Evolutionary conservation across 164 flowering plant genomes (phyloP).

Genomic region (Liquidambar formosana): DNA sequence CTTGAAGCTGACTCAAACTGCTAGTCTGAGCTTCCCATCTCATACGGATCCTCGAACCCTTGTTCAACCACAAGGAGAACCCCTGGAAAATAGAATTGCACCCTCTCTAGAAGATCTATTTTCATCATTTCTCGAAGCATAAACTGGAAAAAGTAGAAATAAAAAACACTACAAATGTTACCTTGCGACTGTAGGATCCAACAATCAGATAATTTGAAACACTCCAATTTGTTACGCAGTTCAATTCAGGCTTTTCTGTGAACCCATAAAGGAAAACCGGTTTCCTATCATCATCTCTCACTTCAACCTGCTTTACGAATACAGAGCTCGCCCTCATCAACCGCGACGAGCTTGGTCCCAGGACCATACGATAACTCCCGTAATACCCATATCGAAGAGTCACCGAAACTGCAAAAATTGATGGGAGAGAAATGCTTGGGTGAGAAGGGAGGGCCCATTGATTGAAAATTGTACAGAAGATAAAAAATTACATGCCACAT

Average conservation of each 20-base stretch:
- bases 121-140: too few relatives aligned
- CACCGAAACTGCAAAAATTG: constrained; percentile 48
- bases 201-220: constrained; percentile 38
- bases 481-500: constrained; percentile 63
- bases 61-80: constrained; percentile 64
- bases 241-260: constrained; percentile 50
- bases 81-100: constrained; percentile 31
- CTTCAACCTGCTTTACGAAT: constrained; percentile 53
- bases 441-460: constrained; percentile 7
- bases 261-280: constrained; percentile 52
- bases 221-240: constrained; percentile 46
- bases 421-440: not conserved
- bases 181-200: constrained; percentile 45
- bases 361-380: constrained; percentile 42
- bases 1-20: constrained; percentile 28
- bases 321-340: constrained; percentile 53
- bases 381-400: constrained; percentile 46
- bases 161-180: not conserved
- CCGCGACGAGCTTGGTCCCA: constrained; percentile 67
- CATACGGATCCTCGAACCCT: constrained; percentile 49
- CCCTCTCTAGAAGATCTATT: too few relatives aligned
- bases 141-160: not conserved
- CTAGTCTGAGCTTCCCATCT: constrained; percentile 43
- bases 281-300: constrained; percentile 37
- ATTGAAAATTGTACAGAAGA: not conserved